phyloP scores from a whole-genome alignment of 176 grass and related monocot genomes.

The Pontederia crassipes region DNA sequence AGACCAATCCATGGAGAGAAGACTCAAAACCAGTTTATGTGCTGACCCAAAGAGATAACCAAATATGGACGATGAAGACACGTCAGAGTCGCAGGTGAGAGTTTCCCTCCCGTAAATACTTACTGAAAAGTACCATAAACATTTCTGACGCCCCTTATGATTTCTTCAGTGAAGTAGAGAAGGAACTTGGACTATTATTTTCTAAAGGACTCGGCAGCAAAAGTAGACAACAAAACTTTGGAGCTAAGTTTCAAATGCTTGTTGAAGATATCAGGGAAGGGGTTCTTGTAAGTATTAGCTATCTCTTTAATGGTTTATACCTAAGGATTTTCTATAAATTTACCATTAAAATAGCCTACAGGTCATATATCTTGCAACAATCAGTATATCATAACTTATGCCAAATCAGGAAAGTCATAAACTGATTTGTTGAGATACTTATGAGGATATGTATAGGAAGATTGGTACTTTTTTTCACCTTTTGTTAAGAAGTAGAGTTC shows the following conservation, averaged over 20 bases:
- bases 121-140: background rate
- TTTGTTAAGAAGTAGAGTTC: no score
- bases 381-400: no score
- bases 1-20: slow-evolving; percentile 96
- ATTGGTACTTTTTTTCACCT: no score
- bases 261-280: slow-evolving; percentile 98
- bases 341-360: background rate
- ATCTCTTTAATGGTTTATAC: background rate
- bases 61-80: slow-evolving; percentile 98
- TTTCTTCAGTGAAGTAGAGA: slow-evolving; percentile 74
- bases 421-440: no score
- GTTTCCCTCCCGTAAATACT: slow-evolving; percentile 1
- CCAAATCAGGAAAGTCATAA: no score
- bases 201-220: slow-evolving; percentile 64
- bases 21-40: slow-evolving; percentile 84
- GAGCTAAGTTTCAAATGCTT: slow-evolving; percentile 75
- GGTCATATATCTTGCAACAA: no score
- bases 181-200: slow-evolving; percentile 85
- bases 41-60: slow-evolving; percentile 68
- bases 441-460: no score
- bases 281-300: slow-evolving; percentile 61
- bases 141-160: background rate
- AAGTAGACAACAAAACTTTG: slow-evolving; percentile 41
- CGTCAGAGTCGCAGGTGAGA: slow-evolving; percentile 54
- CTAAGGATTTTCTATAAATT: background rate